A percentile compares a stretch with the other conserved stretches of the same genome.
These are phyloP conservation scores for Fraxinus paxiana DNA, from an alignment of 305 asterid genomes.

Conservation along the genomic window DNA sequence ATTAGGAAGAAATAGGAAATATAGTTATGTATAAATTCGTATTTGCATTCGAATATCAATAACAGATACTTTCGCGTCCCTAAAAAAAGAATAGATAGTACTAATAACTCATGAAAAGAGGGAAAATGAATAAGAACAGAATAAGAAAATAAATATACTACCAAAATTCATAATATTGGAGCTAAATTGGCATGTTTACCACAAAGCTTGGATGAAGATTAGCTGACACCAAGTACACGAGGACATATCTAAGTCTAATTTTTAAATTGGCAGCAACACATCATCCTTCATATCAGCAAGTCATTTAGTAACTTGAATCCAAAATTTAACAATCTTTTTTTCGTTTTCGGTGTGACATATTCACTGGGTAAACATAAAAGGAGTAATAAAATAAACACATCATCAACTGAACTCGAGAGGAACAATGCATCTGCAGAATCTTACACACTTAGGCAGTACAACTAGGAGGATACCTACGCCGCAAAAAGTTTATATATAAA, in stretches of 20 bases:
- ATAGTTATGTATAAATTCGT: constrained; percentile 7
- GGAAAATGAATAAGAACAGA: background rate
- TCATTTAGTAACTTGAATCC: background rate
- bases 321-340: background rate
- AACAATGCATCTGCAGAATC: background rate
- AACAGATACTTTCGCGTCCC: background rate
- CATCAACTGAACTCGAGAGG: constrained; percentile 12
- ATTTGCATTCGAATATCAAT: background rate
- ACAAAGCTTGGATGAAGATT: background rate
- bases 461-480: background rate
- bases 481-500: background rate
- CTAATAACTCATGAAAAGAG: background rate
- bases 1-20: constrained; percentile 23
- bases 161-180: constrained; percentile 8
- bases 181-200: background rate
- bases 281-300: background rate
- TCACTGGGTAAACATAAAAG: background rate
- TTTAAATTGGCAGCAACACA: constrained; percentile 2
- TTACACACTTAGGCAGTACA: background rate
- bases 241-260: background rate
- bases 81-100: background rate
- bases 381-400: background rate
- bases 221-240: background rate
- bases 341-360: background rate
- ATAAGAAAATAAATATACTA: background rate